Percentiles rank a stretch among this genome's conserved stretches.
These are phyloP conservation scores for Fonsecaea pedrosoi DNA, from an alignment of 2,329 filamentous ascomycete genomes.

Conservation along the genomic window DNA sequence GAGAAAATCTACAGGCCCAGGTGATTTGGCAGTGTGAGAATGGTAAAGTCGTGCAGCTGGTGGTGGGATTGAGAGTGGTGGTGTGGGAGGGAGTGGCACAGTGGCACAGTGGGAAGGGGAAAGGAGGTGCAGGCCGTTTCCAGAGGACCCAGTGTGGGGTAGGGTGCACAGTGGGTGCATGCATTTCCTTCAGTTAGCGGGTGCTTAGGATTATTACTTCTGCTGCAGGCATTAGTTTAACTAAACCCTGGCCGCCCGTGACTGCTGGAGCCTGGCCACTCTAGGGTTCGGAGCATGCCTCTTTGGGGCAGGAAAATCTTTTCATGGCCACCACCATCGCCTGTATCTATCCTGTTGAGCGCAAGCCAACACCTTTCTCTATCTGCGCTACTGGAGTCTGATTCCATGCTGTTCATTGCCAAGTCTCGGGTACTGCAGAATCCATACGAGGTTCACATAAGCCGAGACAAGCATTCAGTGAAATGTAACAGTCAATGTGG, in stretches of 20 bases:
- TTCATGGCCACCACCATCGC: slow-evolving; percentile 3
- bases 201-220: slow-evolving; percentile 6
- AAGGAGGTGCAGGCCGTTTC: slow-evolving; percentile 2
- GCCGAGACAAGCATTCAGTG: background rate
- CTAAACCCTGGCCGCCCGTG: background rate
- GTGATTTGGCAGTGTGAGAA: background rate
- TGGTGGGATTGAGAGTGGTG: slow-evolving; percentile 3
- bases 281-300: slow-evolving; percentile 2
- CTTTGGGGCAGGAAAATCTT: slow-evolving; percentile 5
- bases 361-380: background rate
- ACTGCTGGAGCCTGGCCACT: slow-evolving; percentile 3
- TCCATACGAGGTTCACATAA: slow-evolving; percentile 2
- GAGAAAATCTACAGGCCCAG: slow-evolving; percentile 7
- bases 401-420: background rate
- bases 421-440: slow-evolving; percentile 2
- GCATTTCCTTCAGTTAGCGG: background rate
- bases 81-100: background rate
- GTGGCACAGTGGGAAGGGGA: background rate
- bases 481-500: background rate
- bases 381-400: background rate
- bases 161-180: background rate
- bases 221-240: slow-evolving; percentile 4
- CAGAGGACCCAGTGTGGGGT: slow-evolving; percentile 2
- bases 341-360: background rate
- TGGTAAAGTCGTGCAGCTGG: slow-evolving; percentile 1